Base-by-base conservation (phyloP, 2,329 filamentous ascomycete genomes). In the Aureobasidium uvarum region DNA sequence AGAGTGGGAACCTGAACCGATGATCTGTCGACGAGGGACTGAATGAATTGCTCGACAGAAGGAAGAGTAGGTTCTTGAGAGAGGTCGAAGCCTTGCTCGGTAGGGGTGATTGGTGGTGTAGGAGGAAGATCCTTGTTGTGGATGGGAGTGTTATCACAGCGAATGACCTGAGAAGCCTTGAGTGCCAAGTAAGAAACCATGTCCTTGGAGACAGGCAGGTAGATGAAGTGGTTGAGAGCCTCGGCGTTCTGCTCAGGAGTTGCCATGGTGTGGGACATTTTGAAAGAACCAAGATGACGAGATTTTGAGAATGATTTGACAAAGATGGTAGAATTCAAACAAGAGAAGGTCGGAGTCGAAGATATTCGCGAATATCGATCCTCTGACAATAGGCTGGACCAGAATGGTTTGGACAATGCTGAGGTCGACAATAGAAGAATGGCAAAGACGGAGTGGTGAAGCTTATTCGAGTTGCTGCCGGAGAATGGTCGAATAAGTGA, bases 1-100 rank as follows among this genome's bases (percentile, higher is more conserved):
- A 99, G 85, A 8, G 95, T 99, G 14, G 95, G 91, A 62, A 97
- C 93, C 82, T 98, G 94, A 36, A 98, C 95, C 77, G 97, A 96
- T 70, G 94, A 98, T 67, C 90, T 89, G 74, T 91, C 86, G 68
- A 98, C 93, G 36, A 99, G 85, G 69, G 92, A 92, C 59, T 86
- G 89, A 80, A 99, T 98, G 83, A 98, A 99, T 66, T 88, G 85
- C 77, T 96, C 91, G 41, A 98, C 81, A 0, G 90, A 88, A 3
- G 95, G 95, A 38, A 99, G 74, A 33, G 73, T 65, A 33, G 79
- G 74, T 67, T 83, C 82, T 23, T 63, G 46, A 14, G 58, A 50
- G 33, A 50, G 45, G 16, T 43, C 75, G 82, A 72, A 59, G 28
- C 76, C 70, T 67, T 81, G 75, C 70, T 84, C 79, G 16, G 84